Percentiles rank a stretch among this genome's conserved stretches.
Conservation (phyloP, 164 flowering plant genomes). For the Vitis amurensis region DNA sequence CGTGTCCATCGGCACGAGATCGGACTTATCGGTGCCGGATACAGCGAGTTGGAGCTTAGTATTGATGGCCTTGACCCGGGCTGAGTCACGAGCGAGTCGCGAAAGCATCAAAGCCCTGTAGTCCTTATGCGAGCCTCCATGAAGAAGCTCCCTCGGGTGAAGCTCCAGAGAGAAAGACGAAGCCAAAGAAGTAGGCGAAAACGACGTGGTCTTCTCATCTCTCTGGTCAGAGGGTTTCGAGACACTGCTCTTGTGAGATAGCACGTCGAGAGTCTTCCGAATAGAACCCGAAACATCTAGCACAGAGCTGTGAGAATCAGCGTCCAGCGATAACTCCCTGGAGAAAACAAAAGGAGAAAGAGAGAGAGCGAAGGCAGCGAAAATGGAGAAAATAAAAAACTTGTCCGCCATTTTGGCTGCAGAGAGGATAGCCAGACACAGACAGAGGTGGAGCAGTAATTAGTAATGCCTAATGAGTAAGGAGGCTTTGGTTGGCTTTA, state of each 20-base stretch:
- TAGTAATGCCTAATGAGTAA: too few species aligned
- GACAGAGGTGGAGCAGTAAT: too few species aligned
- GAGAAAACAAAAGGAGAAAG: constrained; percentile 3
- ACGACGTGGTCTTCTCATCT: neutral
- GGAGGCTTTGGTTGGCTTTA: too few species aligned
- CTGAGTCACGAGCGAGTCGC: constrained; percentile 47
- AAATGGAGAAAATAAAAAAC: constrained; percentile 1
- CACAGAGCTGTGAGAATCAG: constrained; percentile 4
- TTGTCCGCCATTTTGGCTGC: constrained; percentile 5
- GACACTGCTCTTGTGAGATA: constrained; percentile 17
- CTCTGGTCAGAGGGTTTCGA: neutral
- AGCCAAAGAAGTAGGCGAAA: neutral
- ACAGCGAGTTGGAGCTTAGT: constrained; percentile 22
- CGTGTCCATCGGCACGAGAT: constrained; percentile 23
- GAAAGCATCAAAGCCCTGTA: constrained; percentile 30
- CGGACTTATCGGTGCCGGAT: constrained; percentile 15
- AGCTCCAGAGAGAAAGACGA: constrained; percentile 26
- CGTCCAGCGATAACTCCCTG: constrained; percentile 3
- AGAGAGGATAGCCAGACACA: neutral
- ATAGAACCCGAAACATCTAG: constrained; percentile 34
- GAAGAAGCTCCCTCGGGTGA: constrained; percentile 24
- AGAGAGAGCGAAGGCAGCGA: constrained; percentile 1
- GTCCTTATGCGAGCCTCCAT: constrained; percentile 21
- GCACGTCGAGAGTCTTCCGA: constrained; percentile 16
- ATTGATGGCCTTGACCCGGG: constrained; percentile 34